These are phyloP conservation scores for Raffaelea ambrosiae DNA, from an alignment of 2,329 filamentous ascomycete species.

Conservation along the genomic window DNA sequence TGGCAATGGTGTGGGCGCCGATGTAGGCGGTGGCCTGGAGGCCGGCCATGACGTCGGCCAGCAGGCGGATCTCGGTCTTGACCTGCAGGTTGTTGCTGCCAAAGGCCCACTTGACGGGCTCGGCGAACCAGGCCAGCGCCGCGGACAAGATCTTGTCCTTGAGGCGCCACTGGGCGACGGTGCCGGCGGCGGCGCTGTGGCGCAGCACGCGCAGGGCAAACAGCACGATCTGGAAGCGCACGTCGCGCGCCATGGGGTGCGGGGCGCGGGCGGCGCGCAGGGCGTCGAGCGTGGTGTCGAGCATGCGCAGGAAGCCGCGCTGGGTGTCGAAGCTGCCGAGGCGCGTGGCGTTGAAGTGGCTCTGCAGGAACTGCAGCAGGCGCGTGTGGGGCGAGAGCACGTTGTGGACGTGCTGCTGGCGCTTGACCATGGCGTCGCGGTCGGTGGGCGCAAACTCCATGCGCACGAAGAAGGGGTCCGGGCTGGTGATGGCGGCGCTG, in stretches of 20 bases:
- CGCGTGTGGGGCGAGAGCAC: conserved; percentile 79
- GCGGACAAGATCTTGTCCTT: conserved; percentile 86
- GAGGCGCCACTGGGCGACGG: conserved; percentile 64
- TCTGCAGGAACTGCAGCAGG: conserved; percentile 80
- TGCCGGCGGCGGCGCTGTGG: conserved; percentile 58
- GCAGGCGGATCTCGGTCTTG: conserved; percentile 80
- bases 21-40: conserved; percentile 58
- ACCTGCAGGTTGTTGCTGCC: conserved; percentile 89
- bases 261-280: conserved; percentile 55
- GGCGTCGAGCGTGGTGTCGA: conserved; percentile 69
- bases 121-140: conserved; percentile 80
- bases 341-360: conserved; percentile 91
- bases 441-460: conserved; percentile 92
- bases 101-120: conserved; percentile 83
- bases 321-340: conserved; percentile 76
- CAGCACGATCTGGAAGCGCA: conserved; percentile 82
- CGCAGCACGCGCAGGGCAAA: conserved; percentile 73
- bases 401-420: conserved; percentile 72
- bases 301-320: conserved; percentile 69
- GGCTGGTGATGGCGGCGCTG: conserved; percentile 60
- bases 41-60: conserved; percentile 63
- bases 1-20: conserved; percentile 34
- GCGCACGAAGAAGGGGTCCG: conserved; percentile 83
- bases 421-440: conserved; percentile 61
- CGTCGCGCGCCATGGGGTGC: conserved; percentile 83